Base-by-base conservation (phyloP, 805 yeast genomes). In the Suhomyces xylopsoci region DNA sequence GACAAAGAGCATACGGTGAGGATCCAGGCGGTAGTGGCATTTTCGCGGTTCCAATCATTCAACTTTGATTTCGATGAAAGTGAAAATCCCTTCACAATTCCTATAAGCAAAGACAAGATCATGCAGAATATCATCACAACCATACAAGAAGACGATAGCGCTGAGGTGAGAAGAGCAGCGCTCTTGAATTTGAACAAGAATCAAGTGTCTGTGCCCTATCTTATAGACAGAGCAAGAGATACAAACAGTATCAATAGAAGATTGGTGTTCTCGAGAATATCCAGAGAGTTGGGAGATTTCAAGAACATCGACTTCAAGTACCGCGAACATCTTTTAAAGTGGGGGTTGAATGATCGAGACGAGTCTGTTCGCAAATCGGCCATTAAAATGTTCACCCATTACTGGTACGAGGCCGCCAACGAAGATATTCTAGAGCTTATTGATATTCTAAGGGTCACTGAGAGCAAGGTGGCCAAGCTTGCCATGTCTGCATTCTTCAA, bases 281-380 rank as follows among this genome's bases (percentile, higher is more conserved):
- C 90, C 49, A 84, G 84, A 53, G 85, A 83, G 28, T 72, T 90
- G 58, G 88, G 87, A 5, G 87, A 82, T 55, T 81, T 85, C 56
- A 59, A 74, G 51, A 62, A 71, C 8, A 71, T 90, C 8, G 80
- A 78, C 30, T 73, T 80, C 47, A 73, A 73, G 7, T 74, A 80
- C 30, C 73, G 97, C 42, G 93, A 88, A 52, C 78, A 80, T 51
- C 66, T 94, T 22, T 74, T 94, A 19, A 76, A 78, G 43, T 88
- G 96, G 90, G 98, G 99, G 3, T 76, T 93, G 48, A 83, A 82
- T 55, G 99, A 93, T 68, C 81, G 97, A 58, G 97, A 92, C 57
- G 82, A 78, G 4, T 59, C 76, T 5, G 97, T 94, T 1, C 74
- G 82, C 57, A 74, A 73, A 25, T 93, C 97, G 0, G 90, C 97